Percentiles rank a stretch among this genome's conserved stretches.
Evolutionary conservation across 768 basidiomycete species (phyloP).

Genomic region (Leccinum ochraceum): DNA sequence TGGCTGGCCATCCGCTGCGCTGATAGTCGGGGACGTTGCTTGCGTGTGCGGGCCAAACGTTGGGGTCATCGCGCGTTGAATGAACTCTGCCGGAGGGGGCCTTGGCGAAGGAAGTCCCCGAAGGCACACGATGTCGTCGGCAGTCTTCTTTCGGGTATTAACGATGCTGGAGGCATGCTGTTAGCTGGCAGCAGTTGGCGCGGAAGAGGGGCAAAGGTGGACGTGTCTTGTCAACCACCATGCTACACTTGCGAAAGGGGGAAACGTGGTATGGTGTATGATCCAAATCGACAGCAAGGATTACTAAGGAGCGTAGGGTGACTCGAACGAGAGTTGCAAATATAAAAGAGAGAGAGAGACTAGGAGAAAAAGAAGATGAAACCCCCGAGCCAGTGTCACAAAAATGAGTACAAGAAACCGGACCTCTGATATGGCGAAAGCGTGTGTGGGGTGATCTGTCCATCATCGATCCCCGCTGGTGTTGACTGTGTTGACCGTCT

Average conservation of each 20-base stretch:
- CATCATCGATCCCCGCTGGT: slow-evolving; percentile 27
- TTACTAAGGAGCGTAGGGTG: slow-evolving; percentile 30
- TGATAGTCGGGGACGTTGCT: slow-evolving; percentile 41
- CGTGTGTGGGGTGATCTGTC: neutral
- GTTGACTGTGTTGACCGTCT: slow-evolving; percentile 33
- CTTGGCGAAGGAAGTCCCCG: no score
- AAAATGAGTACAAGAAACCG: slow-evolving; percentile 12
- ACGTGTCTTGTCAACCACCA: no score
- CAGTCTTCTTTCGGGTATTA: no score
- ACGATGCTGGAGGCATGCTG: no score
- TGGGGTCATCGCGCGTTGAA: no score
- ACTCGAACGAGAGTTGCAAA: neutral
- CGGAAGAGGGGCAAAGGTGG: no score
- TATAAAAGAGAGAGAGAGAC: neutral
- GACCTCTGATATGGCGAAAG: neutral
- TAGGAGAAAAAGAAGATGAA: neutral
- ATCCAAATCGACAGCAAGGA: slow-evolving; percentile 25
- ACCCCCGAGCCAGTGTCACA: neutral
- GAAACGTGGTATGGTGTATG: slow-evolving; percentile 16
- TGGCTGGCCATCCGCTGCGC: slow-evolving; percentile 33
- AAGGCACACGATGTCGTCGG: no score
- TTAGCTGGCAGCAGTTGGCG: no score
- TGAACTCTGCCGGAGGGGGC: no score
- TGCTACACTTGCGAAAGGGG: slow-evolving; percentile 25
- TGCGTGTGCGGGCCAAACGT: slow-evolving; percentile 34